phyloP scores from a whole-genome alignment of 192 early-diverging fungal species.

The Allomyces macrogynus region DNA sequence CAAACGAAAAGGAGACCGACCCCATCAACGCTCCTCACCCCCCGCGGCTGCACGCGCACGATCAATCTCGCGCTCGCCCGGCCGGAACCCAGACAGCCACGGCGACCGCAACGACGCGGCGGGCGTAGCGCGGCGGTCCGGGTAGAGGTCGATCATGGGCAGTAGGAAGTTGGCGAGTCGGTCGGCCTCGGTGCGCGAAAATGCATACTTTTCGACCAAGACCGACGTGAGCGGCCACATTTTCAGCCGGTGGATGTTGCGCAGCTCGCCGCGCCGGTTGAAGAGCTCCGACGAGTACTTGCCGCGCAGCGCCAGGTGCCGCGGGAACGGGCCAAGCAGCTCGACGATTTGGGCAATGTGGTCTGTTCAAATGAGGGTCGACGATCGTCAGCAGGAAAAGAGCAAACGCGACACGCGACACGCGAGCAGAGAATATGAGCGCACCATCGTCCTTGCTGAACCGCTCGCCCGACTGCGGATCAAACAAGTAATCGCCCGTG shows the following conservation, averaged over 20 bases:
- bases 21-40: too few species aligned
- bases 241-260: slow-evolving; percentile 70
- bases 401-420: too few species aligned
- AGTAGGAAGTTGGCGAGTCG: slow-evolving; percentile 58
- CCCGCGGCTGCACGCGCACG: too few species aligned
- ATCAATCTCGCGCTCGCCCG: neutral
- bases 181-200: slow-evolving; percentile 42
- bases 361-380: slow-evolving; percentile 25
- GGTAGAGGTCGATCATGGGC: slow-evolving; percentile 40
- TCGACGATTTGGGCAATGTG: slow-evolving; percentile 95
- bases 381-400: too few species aligned
- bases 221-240: slow-evolving; percentile 66
- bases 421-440: too few species aligned
- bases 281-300: slow-evolving; percentile 73
- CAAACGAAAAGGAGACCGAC: too few species aligned
- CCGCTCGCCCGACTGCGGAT: slow-evolving; percentile 60
- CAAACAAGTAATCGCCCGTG: slow-evolving; percentile 87
- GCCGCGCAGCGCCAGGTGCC: slow-evolving; percentile 55
- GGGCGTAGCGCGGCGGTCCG: neutral
- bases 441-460: slow-evolving; percentile 82
- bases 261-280: slow-evolving; percentile 68
- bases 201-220: slow-evolving; percentile 73
- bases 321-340: slow-evolving; percentile 67
- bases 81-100: neutral
- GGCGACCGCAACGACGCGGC: neutral